Base-by-base conservation (phyloP, 768 basidiomycete genomes). In the Boletus barrowsii region DNA sequence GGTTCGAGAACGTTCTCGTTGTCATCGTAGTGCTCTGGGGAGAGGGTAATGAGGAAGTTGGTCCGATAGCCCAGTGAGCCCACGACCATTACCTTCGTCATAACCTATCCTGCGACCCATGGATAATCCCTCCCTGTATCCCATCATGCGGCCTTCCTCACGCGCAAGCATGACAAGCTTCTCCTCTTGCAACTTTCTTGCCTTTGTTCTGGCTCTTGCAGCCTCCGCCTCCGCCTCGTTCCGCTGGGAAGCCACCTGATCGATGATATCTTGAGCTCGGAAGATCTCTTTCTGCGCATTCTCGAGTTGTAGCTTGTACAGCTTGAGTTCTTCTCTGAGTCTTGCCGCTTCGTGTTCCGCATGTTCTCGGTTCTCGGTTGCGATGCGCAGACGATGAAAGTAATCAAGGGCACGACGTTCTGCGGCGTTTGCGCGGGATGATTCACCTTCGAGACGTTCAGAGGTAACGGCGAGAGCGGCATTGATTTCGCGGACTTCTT, bases 361-460 rank as follows among this genome's bases (percentile, higher is more conserved):
- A 13, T 64, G 63, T 8, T 70, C 56, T 39, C 76, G 72, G 33
- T 69, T 72, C 13, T 76, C 75, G 26, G 73, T 76, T 10, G 72
- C 73, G 39, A 68, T 63, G 44, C 72, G 73, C 51, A 80, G 66
- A 24, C 74, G 71, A 49, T 69, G 65, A 22, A 76, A 76, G 56
- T 79, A 71, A 43, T 79, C 79, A 42, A 77, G 66, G n/a, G 77
- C 77, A 37, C 77, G 74, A 39, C 68, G 69, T 56, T 79, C 78
- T n/a, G 78, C 75, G 24, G 73, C 68, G 29, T 70, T 71, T 22
- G 76, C 78, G 50, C 78, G 77, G 29, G 61, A 59, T 3, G 77
- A 71, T 55, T 79, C 78, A 13, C 60, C 54, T 49, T 78, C 75
- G 41, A 79, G 66, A n/a, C 70, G 69, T 40, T 70, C 68, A 7